phyloP scores from a whole-genome alignment of 352 stramenopile species.

The Peronospora belbahrii region DNA sequence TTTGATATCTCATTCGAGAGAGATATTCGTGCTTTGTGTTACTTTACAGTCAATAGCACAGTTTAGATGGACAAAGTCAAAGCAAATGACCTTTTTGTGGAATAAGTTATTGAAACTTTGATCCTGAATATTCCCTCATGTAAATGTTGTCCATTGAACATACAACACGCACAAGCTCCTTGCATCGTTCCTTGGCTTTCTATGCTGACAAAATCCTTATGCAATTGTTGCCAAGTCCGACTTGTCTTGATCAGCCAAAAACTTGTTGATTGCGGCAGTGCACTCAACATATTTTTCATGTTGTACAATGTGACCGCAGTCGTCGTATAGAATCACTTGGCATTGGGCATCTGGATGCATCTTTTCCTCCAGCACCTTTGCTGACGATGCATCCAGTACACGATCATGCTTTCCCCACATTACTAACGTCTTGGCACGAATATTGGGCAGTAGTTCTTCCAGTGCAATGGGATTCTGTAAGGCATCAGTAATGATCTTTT shows the following conservation, averaged over 20 bases:
- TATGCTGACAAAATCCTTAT: too few species aligned
- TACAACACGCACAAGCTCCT: too few species aligned
- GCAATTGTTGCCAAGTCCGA: background rate
- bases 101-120: too few species aligned
- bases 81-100: too few species aligned
- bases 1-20: too few species aligned
- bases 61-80: too few species aligned
- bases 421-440: constrained; percentile 44
- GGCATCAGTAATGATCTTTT: constrained; percentile 52
- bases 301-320: constrained; percentile 61
- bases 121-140: too few species aligned
- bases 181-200: too few species aligned
- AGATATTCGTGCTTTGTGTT: too few species aligned
- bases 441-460: constrained; percentile 47
- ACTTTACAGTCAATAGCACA: too few species aligned
- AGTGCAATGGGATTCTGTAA: constrained; percentile 43
- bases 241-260: constrained; percentile 11
- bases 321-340: constrained; percentile 35
- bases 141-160: too few species aligned
- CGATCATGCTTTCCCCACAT: constrained; percentile 69
- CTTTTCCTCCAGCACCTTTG: constrained; percentile 45
- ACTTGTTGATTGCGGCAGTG: constrained; percentile 49
- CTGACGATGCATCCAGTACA: constrained; percentile 54
- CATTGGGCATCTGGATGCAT: constrained; percentile 25
- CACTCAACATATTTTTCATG: constrained; percentile 52